Conservation (phyloP, 345 rosid genomes). For the Gossypium stocksii region DNA sequence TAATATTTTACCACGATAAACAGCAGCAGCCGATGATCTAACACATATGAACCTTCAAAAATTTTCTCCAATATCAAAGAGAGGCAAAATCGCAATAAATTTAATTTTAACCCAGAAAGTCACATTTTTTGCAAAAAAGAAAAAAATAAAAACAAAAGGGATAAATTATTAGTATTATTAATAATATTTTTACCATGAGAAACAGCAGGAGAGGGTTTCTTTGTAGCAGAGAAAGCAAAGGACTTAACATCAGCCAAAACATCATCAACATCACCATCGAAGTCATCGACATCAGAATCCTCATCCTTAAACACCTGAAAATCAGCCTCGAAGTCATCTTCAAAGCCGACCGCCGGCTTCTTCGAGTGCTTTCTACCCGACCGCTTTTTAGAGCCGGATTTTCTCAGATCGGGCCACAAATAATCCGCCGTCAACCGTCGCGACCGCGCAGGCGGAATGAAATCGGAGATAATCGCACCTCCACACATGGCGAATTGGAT, state of each 20-base stretch:
- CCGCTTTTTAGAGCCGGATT: constrained; percentile 29
- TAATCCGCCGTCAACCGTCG: constrained; percentile 49
- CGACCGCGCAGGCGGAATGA: constrained; percentile 41
- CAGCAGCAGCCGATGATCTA: too few species aligned
- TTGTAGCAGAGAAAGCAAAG: constrained; percentile 42
- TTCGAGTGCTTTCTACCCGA: constrained; percentile 15
- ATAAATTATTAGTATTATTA: not conserved
- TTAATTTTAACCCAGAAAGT: too few species aligned
- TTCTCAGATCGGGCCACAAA: constrained; percentile 71
- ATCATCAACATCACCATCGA: constrained; percentile 28
- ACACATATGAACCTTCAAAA: too few species aligned
- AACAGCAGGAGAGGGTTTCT: constrained; percentile 21
- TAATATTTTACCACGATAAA: too few species aligned
- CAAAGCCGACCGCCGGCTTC: constrained; percentile 40
- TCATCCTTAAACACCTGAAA: constrained; percentile 72
- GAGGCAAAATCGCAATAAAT: too few species aligned
- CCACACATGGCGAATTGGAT: constrained; percentile 66
- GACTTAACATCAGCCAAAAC: constrained; percentile 54
- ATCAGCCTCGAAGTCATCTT: constrained; percentile 88
- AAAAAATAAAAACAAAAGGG: not conserved
- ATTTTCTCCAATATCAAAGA: too few species aligned
- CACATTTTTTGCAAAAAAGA: too few species aligned
- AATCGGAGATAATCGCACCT: constrained; percentile 88
- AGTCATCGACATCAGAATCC: constrained; percentile 47
- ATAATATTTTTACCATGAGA: constrained; percentile 30